Conservation (phyloP, 2,329 filamentous ascomycete genomes). For the Penicillium verrucosum region DNA sequence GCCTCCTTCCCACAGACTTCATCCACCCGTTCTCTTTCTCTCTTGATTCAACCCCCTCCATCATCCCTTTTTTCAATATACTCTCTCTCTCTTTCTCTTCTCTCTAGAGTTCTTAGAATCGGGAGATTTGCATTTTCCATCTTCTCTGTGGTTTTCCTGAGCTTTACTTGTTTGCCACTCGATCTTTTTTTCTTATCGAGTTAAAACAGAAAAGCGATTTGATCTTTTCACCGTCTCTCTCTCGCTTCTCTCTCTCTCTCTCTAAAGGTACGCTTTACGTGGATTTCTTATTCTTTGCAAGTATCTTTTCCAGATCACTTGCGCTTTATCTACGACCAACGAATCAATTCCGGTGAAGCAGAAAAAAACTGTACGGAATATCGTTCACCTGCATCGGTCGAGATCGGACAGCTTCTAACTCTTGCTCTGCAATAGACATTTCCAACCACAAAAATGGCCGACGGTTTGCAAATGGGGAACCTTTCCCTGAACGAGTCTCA, state of each 20-base stretch:
- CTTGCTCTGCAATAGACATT: slow-evolving; percentile 4
- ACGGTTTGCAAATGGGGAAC: slow-evolving; percentile 41
- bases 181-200: slow-evolving; percentile 22
- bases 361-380: slow-evolving; percentile 14
- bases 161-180: slow-evolving; percentile 22
- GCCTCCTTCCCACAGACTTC: slow-evolving; percentile 29
- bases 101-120: slow-evolving; percentile 32
- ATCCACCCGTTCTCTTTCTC: slow-evolving; percentile 20
- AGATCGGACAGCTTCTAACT: slow-evolving; percentile 11
- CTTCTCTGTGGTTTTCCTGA: slow-evolving; percentile 15
- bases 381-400: background rate
- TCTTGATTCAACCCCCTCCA: slow-evolving; percentile 17
- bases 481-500: slow-evolving; percentile 58
- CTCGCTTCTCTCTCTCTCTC: slow-evolving; percentile 2
- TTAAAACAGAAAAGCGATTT: slow-evolving; percentile 21
- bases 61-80: slow-evolving; percentile 25
- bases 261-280: slow-evolving; percentile 13
- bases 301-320: slow-evolving; percentile 10
- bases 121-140: slow-evolving; percentile 30
- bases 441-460: slow-evolving; percentile 37
- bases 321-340: slow-evolving; percentile 8
- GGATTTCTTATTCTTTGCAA: slow-evolving; percentile 7
- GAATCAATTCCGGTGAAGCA: slow-evolving; percentile 15
- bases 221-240: slow-evolving; percentile 24
- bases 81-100: slow-evolving; percentile 26